Evolutionary conservation across 805 yeast genomes (phyloP).

Genomic region (Metschnikowia aberdeeniae): DNA sequence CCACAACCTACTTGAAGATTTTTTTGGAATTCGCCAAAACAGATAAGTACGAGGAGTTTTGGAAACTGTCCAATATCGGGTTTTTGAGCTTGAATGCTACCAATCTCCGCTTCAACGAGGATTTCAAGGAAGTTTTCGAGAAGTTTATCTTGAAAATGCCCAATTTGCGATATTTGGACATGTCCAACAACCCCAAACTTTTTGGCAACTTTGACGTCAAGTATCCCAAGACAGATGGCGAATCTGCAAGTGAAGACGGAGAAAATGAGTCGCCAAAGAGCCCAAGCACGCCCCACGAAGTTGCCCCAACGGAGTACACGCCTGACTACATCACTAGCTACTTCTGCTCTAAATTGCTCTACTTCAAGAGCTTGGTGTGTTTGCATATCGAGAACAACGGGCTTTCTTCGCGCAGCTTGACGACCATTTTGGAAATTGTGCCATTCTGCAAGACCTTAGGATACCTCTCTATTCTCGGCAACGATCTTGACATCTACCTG

Average conservation of each 20-base stretch:
- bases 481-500: constrained; percentile 54
- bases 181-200: constrained; percentile 63
- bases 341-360: constrained; percentile 62
- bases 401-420: constrained; percentile 51
- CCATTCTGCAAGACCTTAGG: constrained; percentile 64
- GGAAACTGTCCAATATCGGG: constrained; percentile 24
- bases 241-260: not conserved
- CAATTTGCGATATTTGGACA: constrained; percentile 64
- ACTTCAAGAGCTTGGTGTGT: constrained; percentile 59
- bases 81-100: constrained; percentile 66
- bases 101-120: constrained; percentile 46
- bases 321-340: constrained; percentile 41
- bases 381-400: constrained; percentile 70
- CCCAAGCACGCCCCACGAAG: not conserved
- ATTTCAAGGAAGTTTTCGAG: constrained; percentile 47
- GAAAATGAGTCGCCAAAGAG: not conserved
- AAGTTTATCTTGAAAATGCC: constrained; percentile 51
- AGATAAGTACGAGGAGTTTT: constrained; percentile 17
- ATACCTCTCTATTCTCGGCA: constrained; percentile 68
- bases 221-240: not conserved
- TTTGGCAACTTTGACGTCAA: constrained; percentile 45
- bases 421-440: constrained; percentile 60
- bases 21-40: constrained; percentile 29
- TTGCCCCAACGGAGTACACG: constrained; percentile 1
- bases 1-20: constrained; percentile 29